Evolutionary conservation across 768 basidiomycete genomes (phyloP).

Genomic region (Mycena vulgaris): DNA sequence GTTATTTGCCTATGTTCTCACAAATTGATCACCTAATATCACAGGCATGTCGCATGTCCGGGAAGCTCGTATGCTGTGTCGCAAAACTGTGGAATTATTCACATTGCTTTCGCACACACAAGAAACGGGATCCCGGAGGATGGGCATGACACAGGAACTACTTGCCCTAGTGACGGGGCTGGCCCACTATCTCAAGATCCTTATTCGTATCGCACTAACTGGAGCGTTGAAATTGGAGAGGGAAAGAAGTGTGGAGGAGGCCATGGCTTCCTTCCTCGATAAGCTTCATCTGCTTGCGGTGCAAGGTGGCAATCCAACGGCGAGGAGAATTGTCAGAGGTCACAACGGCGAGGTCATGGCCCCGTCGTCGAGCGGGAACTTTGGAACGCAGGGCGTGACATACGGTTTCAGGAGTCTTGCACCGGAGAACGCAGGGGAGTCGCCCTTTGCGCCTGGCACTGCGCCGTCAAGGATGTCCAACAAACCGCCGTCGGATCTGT

Average conservation of each 20-base stretch:
- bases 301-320: constrained; percentile 85
- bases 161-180: constrained; percentile 98
- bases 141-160: constrained; percentile 98
- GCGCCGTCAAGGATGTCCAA: constrained; percentile 68
- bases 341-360: constrained; percentile 74
- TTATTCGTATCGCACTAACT: constrained; percentile 97
- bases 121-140: constrained; percentile 89
- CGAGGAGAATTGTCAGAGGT: constrained; percentile 82
- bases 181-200: constrained; percentile 99
- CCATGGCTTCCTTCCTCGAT: constrained; percentile 92
- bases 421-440: constrained; percentile 92
- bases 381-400: constrained; percentile 88
- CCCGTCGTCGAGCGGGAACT: constrained; percentile 66
- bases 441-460: constrained; percentile 74
- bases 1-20: constrained; percentile 5
- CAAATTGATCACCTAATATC: constrained; percentile 32
- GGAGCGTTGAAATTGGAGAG: constrained; percentile 96
- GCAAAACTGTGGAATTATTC: constrained; percentile 98
- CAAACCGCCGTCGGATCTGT: constrained; percentile 91
- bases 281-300: constrained; percentile 93
- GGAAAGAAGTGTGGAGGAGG: constrained; percentile 86
- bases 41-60: constrained; percentile 98
- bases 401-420: constrained; percentile 95
- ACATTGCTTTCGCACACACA: constrained; percentile 96
- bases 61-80: constrained; percentile 98